phyloP scores from a whole-genome alignment of 2,329 filamentous ascomycete species.

The Aspergillus felis region DNA sequence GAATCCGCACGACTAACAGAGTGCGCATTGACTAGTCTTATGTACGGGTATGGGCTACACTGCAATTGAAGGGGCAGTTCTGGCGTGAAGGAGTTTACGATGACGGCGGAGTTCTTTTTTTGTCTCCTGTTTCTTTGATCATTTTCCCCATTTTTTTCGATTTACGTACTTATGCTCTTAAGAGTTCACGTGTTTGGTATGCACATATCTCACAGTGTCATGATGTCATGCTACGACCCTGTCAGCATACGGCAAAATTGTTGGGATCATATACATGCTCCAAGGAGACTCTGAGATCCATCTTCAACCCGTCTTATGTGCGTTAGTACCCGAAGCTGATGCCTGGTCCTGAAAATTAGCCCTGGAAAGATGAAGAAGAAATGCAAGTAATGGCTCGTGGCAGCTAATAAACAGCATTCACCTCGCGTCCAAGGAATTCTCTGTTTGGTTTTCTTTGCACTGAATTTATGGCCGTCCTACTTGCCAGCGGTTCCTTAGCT shows the following conservation, averaged over 20 bases:
- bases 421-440: neutral
- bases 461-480: neutral
- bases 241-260: constrained; percentile 9
- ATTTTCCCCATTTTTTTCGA: constrained; percentile 2
- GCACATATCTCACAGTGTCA: constrained; percentile 26
- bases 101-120: neutral
- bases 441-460: neutral
- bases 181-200: constrained; percentile 5
- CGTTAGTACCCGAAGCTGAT: neutral
- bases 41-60: neutral
- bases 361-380: neutral
- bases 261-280: constrained; percentile 6
- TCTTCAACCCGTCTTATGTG: too few species aligned
- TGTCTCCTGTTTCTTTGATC: neutral
- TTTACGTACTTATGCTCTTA: neutral
- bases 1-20: neutral
- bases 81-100: constrained; percentile 1
- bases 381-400: neutral
- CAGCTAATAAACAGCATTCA: neutral
- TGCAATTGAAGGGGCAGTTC: constrained; percentile 4
- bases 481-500: neutral
- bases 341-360: neutral
- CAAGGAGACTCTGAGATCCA: neutral
- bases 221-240: constrained; percentile 21
- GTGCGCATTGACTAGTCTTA: neutral